Base-by-base conservation (phyloP, 768 basidiomycete genomes). In the Phlebiopsis flavidoalba region DNA sequence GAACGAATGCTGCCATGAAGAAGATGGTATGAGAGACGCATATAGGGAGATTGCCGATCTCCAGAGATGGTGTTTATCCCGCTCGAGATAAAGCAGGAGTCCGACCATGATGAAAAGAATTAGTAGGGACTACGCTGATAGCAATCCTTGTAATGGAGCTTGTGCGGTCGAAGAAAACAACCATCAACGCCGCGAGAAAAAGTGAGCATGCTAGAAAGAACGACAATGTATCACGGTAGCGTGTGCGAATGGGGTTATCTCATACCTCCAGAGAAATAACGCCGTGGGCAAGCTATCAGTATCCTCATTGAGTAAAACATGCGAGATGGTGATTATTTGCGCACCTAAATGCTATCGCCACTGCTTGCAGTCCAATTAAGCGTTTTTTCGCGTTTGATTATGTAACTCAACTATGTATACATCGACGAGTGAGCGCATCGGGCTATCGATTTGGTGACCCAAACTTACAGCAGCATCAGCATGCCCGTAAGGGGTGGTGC, bases 381-480 rank as follows among this genome's bases (percentile, higher is more conserved):
- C 48, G 48, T 49, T 26, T 26, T n/a, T 11, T 49, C 48, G 14
- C 48, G 12, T 19, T 49, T 49, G n/a, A 21, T 26, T 12, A 49
- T 11, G 48, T 49, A 49, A 12, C 19, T 26, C 48, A 49, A 49
- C 48, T 49, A 26, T 3, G 53, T 24, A 62, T 57, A n/a, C n/a
- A n/a, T n/a, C n/a, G n/a, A n/a, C 40, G 53, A 3, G 17, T 53
- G 21, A 37, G 51, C 50, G 17, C 26, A 31, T 31, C 26, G 4
- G 12, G 35, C 10, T 35, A 19, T 15, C 8, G 10, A 35, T n/a
- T 14, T 17, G 52, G 35, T 22, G 15, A 35, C 24, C n/a, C 5
- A 35, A 24, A 49, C 77, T 63, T 26, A 83, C 82, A 40, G 74
- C 74, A 59, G 74, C 64, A 3, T 61, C 57, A 5, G 73, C 72